phyloP scores from a whole-genome alignment of 2,329 filamentous ascomycete species.

The Cryphonectria radicalis region DNA sequence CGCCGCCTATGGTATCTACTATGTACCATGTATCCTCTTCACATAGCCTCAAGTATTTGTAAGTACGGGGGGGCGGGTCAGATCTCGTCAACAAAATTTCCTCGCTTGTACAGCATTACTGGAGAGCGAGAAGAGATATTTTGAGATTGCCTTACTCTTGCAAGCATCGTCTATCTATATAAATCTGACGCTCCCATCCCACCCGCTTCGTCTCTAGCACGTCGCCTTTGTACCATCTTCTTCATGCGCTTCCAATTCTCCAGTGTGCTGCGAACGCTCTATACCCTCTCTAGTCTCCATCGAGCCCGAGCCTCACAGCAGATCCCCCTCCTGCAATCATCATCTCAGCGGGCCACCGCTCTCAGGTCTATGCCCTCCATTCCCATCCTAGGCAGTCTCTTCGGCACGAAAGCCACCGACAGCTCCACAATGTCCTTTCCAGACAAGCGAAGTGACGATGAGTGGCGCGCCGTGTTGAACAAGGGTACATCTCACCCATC shows the following conservation, averaged over 20 bases:
- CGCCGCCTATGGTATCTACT: background rate
- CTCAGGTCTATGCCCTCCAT: slow-evolving; percentile 73
- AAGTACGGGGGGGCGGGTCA: slow-evolving; percentile 5
- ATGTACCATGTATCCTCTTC: slow-evolving; percentile 18
- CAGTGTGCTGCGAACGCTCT: slow-evolving; percentile 50
- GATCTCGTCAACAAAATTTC: slow-evolving; percentile 8
- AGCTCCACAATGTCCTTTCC: slow-evolving; percentile 68
- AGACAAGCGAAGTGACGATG: slow-evolving; percentile 77
- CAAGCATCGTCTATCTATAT: background rate
- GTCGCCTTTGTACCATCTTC: background rate
- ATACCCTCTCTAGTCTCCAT: slow-evolving; percentile 51
- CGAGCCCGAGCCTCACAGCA: slow-evolving; percentile 38
- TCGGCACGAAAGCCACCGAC: slow-evolving; percentile 62
- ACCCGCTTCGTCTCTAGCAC: background rate
- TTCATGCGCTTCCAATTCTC: slow-evolving; percentile 57
- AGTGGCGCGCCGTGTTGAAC: slow-evolving; percentile 87
- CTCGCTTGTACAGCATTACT: slow-evolving; percentile 29
- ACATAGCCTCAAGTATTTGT: slow-evolving; percentile 26
- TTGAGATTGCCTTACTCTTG: background rate
- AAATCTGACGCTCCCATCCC: background rate
- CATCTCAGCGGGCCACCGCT: slow-evolving; percentile 36
- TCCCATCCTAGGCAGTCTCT: slow-evolving; percentile 78
- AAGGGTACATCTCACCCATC: slow-evolving; percentile 44
- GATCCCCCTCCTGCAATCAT: slow-evolving; percentile 27
- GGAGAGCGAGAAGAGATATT: background rate